Base-by-base conservation (phyloP, 495 filamentous ascomycete genomes). In the Bryoglossum gracile region DNA sequence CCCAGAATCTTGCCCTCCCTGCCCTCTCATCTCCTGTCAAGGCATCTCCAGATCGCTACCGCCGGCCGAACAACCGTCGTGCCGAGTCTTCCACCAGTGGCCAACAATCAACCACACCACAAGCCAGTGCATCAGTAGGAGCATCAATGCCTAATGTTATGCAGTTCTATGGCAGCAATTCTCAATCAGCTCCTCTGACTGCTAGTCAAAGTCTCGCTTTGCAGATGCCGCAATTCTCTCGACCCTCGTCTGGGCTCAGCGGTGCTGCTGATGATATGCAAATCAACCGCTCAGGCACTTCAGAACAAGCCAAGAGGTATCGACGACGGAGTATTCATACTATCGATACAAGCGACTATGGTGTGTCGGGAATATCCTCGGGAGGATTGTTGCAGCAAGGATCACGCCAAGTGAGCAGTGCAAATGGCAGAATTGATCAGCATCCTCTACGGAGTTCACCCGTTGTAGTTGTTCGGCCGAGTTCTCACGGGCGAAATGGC, bases 301-400 rank as follows among this genome's bases (percentile, higher is more conserved):
- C 75, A 14, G 87, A 91, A 39, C 70, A 81, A 41, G 77, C 83
- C 8, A 86, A 86, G 63, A 76, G 84, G 52, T 86, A 89, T 67
- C 73, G 89, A 52, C 78, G 89, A 58, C 77, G 89, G 46, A 95
- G 89, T 62, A 76, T 89, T 71, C 85, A 86, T 46, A 85, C 78
- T 39, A 75, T 94, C 57, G 87, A 92, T 67, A 77, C 80, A 56
- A 63, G 67, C 50, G 74, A 76, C 52, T 76, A 71, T 61, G 13
- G 42, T 18, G 26, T 23, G 35, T 14, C 14, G 17, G 13, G 43
- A 18, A 59, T 41, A 33, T 14, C 43, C 9, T 46, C 51, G 39
- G 34, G 8, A 49, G 44, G 58, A 62, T 42, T 65, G 62, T 28
- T 34, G 30, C 51, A 53, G 32, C 52, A 53, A 39, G 57, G 51